Conservation (phyloP, 108 stramenopile species). For the Pinguiococcus pyrenoidosus region DNA sequence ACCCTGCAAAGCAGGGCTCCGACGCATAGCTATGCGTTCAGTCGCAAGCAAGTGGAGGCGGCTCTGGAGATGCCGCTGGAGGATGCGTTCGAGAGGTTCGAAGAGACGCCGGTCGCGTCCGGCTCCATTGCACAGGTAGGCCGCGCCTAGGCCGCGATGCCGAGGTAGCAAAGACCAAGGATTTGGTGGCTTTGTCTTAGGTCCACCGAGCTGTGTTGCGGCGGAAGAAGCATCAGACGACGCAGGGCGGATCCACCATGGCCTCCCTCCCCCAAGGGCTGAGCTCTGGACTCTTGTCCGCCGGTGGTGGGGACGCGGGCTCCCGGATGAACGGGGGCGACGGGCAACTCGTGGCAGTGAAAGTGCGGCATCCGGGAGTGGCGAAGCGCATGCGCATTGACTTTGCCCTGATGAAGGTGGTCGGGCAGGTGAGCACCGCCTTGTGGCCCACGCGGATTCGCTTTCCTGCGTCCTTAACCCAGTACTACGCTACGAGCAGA, state of each 20-base stretch:
- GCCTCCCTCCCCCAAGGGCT: too few relatives aligned
- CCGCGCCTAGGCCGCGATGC: too few relatives aligned
- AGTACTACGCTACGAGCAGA: too few relatives aligned
- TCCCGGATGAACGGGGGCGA: background rate
- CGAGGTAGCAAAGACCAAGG: too few relatives aligned
- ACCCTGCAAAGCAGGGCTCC: constrained; percentile 53
- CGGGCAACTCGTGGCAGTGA: constrained; percentile 39
- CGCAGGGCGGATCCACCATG: too few relatives aligned
- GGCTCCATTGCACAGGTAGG: constrained; percentile 72
- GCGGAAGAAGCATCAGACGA: too few relatives aligned
- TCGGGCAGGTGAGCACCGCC: too few relatives aligned
- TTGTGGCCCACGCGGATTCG: too few relatives aligned
- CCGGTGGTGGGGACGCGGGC: background rate
- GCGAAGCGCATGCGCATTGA: constrained; percentile 54
- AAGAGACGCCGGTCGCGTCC: constrained; percentile 52
- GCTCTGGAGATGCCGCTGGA: constrained; percentile 10
- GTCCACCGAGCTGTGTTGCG: constrained; percentile 39
- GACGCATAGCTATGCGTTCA: constrained; percentile 43
- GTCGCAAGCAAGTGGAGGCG: constrained; percentile 31
- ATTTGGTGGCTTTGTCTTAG: too few relatives aligned
- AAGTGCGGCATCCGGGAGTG: constrained; percentile 63
- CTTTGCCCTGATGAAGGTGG: constrained; percentile 52
- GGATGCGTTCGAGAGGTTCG: constrained; percentile 34
- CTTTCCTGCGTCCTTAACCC: too few relatives aligned
- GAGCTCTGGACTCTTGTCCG: too few relatives aligned